Evolutionary conservation across 73 alveolate species (phyloP).

Genomic region (Paramecium caudatum): DNA sequence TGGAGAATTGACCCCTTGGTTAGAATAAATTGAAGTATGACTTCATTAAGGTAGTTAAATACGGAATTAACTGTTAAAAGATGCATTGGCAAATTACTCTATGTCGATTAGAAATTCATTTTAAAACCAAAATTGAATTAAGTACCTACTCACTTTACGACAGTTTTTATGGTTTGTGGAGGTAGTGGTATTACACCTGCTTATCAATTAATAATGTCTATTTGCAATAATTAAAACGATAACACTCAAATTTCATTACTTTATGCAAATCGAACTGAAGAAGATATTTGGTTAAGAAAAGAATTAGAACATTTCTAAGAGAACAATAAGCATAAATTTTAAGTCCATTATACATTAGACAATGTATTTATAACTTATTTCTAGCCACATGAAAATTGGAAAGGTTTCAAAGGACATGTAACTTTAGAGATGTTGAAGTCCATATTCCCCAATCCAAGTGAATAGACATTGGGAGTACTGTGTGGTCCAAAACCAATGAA

Average conservation of each 20-base stretch:
- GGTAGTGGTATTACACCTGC: slow-evolving; percentile 92
- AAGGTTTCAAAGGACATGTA: slow-evolving; percentile 81
- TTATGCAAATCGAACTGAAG: slow-evolving; percentile 86
- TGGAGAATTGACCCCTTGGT: slow-evolving; percentile 86
- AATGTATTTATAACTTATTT: slow-evolving; percentile 54
- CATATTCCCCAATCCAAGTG: slow-evolving; percentile 79
- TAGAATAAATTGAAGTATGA: slow-evolving; percentile 78
- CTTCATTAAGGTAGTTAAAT: neutral
- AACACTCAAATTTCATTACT: slow-evolving; percentile 75
- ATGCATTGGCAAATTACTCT: slow-evolving; percentile 53
- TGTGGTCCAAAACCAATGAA: slow-evolving; percentile 90
- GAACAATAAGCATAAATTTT: slow-evolving; percentile 77
- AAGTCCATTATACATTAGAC: slow-evolving; percentile 83
- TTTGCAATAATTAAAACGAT: slow-evolving; percentile 77
- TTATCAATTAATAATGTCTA: slow-evolving; percentile 80
- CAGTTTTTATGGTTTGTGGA: slow-evolving; percentile 86
- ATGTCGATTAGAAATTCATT: slow-evolving; percentile 46
- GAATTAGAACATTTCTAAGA: slow-evolving; percentile 81
- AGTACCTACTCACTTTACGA: neutral
- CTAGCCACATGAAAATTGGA: slow-evolving; percentile 81
- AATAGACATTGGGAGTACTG: slow-evolving; percentile 78
- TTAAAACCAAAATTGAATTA: slow-evolving; percentile 79
- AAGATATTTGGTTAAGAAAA: slow-evolving; percentile 84
- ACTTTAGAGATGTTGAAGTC: slow-evolving; percentile 80
- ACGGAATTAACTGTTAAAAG: slow-evolving; percentile 37